These are phyloP conservation scores for Plasmodium gonderi DNA, from an alignment of 169 alveolate species.

Conservation along the genomic window DNA sequence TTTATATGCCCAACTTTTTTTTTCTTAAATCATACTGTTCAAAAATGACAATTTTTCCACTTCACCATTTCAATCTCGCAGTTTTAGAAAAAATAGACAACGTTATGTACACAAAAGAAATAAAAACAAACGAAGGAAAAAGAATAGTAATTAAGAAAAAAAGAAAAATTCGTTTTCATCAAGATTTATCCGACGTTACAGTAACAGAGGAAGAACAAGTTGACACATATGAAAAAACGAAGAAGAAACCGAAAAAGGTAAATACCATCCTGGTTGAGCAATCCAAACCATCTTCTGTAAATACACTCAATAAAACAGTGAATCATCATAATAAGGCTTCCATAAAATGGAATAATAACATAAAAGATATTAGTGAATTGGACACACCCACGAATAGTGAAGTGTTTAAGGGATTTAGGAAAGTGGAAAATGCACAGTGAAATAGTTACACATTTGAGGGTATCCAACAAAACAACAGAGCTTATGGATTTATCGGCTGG, in stretches of 20 bases:
- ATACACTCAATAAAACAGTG: background rate
- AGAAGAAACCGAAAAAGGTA: slow-evolving; percentile 53
- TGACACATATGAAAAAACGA: slow-evolving; percentile 69
- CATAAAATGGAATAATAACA: slow-evolving; percentile 69
- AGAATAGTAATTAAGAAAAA: slow-evolving; percentile 71
- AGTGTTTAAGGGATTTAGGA: slow-evolving; percentile 67
- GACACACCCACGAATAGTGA: slow-evolving; percentile 74
- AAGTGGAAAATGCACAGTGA: slow-evolving; percentile 33
- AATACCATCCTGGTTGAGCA: slow-evolving; percentile 18
- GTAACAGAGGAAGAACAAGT: slow-evolving; percentile 68
- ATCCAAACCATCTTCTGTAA: background rate
- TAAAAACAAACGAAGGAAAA: slow-evolving; percentile 62
- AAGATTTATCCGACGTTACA: slow-evolving; percentile 65
- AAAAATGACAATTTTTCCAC: background rate
- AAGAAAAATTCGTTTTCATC: slow-evolving; percentile 70
- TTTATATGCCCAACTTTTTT: background rate
- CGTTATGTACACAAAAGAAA: slow-evolving; percentile 70
- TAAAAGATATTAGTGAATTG: slow-evolving; percentile 67
- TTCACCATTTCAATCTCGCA: background rate
- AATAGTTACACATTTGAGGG: background rate
- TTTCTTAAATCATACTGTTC: too few species aligned
- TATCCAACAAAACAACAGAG: too few species aligned
- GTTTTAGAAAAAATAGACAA: slow-evolving; percentile 66
- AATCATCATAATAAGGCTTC: slow-evolving; percentile 66
- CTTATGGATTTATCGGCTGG: too few species aligned